Evolutionary conservation across 495 filamentous ascomycete species (phyloP).

Genomic region (Rusavskia elegans): DNA sequence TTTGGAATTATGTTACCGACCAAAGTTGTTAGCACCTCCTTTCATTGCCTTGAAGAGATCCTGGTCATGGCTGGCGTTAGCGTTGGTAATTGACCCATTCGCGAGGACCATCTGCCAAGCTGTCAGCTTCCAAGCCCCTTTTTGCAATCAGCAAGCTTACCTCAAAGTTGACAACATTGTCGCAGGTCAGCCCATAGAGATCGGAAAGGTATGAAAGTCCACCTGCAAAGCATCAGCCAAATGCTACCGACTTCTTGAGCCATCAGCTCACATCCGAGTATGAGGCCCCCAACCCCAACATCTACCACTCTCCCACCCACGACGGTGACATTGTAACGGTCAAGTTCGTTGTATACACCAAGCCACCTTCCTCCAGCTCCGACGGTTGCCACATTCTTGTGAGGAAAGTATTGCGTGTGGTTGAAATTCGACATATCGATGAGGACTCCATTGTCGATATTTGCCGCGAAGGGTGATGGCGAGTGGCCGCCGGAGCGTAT

Average conservation of each 20-base stretch:
- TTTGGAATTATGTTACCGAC: too few species aligned
- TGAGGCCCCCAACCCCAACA: slow-evolving; percentile 27
- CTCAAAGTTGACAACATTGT: slow-evolving; percentile 11
- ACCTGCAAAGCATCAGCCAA: too few species aligned
- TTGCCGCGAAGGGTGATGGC: slow-evolving; percentile 11
- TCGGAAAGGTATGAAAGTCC: too few species aligned
- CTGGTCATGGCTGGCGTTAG: slow-evolving; percentile 15
- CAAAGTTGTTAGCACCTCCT: slow-evolving; percentile 15
- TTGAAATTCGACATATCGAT: slow-evolving; percentile 20
- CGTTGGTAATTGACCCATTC: slow-evolving; percentile 18
- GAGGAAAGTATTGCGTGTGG: slow-evolving; percentile 15
- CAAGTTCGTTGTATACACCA: slow-evolving; percentile 27
- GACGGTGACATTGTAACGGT: slow-evolving; percentile 26
- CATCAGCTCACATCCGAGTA: slow-evolving; percentile 17
- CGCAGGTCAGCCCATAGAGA: slow-evolving; percentile 8
- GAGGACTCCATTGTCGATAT: slow-evolving; percentile 16
- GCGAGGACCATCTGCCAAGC: slow-evolving; percentile 15
- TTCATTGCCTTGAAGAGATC: slow-evolving; percentile 28
- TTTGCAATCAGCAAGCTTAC: too few species aligned
- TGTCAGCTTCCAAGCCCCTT: too few species aligned
- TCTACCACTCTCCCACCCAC: slow-evolving; percentile 30
- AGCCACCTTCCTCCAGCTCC: slow-evolving; percentile 33
- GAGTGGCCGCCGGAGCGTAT: slow-evolving; percentile 7
- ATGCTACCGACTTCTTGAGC: neutral
- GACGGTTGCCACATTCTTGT: neutral